Evolutionary conservation across 164 flowering plant species (phyloP).

Genomic region (Macadamia integrifolia): DNA sequence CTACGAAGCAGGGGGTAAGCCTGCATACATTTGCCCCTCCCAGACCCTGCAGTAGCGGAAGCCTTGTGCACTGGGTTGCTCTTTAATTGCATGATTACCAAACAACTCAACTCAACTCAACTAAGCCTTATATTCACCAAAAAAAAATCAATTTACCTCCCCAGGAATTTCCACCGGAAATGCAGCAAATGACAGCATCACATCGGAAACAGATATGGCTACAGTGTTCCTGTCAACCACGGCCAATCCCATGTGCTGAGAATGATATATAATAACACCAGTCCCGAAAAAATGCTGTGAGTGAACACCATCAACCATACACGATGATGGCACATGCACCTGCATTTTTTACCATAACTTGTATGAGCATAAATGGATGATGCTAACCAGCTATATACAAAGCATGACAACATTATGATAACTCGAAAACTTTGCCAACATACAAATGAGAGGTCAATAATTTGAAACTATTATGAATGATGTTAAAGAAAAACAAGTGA

Average conservation of each 20-base stretch:
- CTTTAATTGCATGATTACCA: too few relatives aligned
- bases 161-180: constrained; percentile 96
- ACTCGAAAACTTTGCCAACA: too few relatives aligned
- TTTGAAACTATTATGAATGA: too few relatives aligned
- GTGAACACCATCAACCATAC: constrained; percentile 95
- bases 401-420: too few relatives aligned
- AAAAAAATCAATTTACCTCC: constrained; percentile 43
- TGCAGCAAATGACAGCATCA: constrained; percentile 96
- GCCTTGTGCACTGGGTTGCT: too few relatives aligned
- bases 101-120: too few relatives aligned
- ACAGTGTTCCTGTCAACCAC: constrained; percentile 92
- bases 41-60: too few relatives aligned
- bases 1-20: too few relatives aligned
- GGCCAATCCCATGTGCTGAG: constrained; percentile 70
- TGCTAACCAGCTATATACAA: too few relatives aligned
- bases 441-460: too few relatives aligned
- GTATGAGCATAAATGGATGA: neutral
- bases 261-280: constrained; percentile 82
- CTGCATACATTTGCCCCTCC: too few relatives aligned
- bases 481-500: too few relatives aligned
- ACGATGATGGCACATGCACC: constrained; percentile 96
- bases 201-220: constrained; percentile 81
- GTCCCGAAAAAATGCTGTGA: constrained; percentile 94
- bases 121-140: neutral
- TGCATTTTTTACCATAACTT: constrained; percentile 25